Base-by-base conservation (phyloP, 257 asterid genomes). In the Solanum virginianum region DNA sequence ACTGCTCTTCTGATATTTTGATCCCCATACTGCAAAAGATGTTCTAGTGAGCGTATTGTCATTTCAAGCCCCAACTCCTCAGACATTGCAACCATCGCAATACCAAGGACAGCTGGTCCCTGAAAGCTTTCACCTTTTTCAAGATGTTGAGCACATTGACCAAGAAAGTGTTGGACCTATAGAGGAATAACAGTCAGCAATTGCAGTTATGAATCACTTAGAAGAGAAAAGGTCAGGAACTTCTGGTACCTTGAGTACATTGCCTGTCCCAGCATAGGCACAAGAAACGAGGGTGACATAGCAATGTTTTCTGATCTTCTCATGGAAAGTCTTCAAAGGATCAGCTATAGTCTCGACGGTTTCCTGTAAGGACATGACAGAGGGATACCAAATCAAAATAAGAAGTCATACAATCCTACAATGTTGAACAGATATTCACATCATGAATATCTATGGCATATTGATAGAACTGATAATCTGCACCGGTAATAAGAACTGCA, bases 41-140 rank as follows among this genome's bases (percentile, higher is more conserved):
- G 99, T 91, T 97, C 99, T 85, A 97, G 86, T 32, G 99, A 93
- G n/a, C 98, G 97, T 83, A 97, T 95, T 39, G 99, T 97, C 98
- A 97, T 97, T 82, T 97, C 99, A 87, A 88, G 85, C 85, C 99
- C 99, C 70, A 97, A 89, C 80, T 97, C 98, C 89, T 97, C 99
- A 69, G 96, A 98, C 98, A 97, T 97, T 84, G 98, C 95, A 80
- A 97, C 99, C 97, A 97, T 93, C 43, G 98, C 98, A 87, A 96
- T 97, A 69, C 98, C 99, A 62, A 97, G 98, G 80, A 96, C 94
- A 88, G 98, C 98, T n/a, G 97, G 94, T 72, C 98, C 98, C 88
- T 94, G 98, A 87, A 87, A 92, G 16, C 93, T 89, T 87, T 95
- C 98, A 14, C 98, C 97, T 87, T 92, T 95, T 88, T 94, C 98